Percentiles rank a stretch among this genome's conserved stretches.
Conservation (phyloP, 768 basidiomycete species). For the Tubosaeta brunneosetosa region DNA sequence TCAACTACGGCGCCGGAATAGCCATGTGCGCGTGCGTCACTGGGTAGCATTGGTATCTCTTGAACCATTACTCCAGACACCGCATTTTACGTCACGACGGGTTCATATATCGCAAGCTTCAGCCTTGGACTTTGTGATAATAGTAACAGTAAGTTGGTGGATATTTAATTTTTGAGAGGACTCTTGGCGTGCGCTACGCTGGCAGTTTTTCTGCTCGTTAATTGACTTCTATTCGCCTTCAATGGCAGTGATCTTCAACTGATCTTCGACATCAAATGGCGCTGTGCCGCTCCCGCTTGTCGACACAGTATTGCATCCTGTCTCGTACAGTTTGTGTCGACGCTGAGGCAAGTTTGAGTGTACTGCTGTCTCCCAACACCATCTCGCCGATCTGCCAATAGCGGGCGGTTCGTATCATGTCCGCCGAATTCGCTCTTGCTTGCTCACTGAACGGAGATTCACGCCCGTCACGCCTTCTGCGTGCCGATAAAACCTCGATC, state of each 20-base stretch:
- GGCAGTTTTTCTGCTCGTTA: conserved; percentile 10
- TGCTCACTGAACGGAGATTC: conserved; percentile 22
- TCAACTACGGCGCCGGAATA: not conserved
- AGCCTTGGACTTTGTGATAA: not conserved
- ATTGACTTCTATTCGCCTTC: conserved; percentile 25
- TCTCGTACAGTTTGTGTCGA: not conserved
- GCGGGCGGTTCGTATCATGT: not conserved
- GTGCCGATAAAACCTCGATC: conserved; percentile 22
- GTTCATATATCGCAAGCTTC: not conserved
- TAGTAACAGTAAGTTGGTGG: not conserved
- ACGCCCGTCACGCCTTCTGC: conserved; percentile 17
- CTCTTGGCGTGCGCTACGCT: not conserved
- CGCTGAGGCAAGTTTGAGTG: not conserved
- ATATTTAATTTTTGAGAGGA: not conserved
- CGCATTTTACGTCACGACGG: conserved; percentile 19
- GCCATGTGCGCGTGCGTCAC: conserved; percentile 4
- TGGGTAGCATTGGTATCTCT: not conserved
- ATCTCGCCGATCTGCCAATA: not conserved
- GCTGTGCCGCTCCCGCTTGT: conserved; percentile 14
- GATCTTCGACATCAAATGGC: conserved; percentile 18
- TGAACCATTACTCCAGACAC: conserved; percentile 1
- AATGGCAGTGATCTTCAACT: conserved; percentile 27
- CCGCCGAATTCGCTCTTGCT: conserved; percentile 23
- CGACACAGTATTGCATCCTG: conserved; percentile 1
- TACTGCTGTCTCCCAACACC: not conserved